Percentiles rank a stretch among this genome's conserved stretches.
These are phyloP conservation scores for Persicaria tinctoria DNA, from an alignment of 148 eudicot genomes.

Conservation along the genomic window DNA sequence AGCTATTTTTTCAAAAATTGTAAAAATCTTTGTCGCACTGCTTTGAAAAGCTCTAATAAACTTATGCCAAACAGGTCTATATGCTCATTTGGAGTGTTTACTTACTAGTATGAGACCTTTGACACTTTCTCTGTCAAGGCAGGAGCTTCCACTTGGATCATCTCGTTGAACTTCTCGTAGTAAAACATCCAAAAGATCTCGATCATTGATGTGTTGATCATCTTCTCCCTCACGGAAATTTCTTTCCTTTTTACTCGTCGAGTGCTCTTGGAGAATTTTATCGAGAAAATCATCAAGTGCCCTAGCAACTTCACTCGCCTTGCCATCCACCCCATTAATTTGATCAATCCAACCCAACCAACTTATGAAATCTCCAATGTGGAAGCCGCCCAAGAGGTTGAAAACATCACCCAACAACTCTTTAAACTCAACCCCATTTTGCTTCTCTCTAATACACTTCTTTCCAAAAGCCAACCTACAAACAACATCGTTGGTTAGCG, in stretches of 20 bases:
- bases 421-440: not conserved
- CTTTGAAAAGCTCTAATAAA: no score
- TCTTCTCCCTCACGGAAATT: not conserved
- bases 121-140: not conserved
- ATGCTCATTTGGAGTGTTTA: not conserved
- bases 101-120: constrained; percentile 19
- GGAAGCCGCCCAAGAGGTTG: not conserved
- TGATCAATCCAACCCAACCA: constrained; percentile 7
- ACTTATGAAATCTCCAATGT: constrained; percentile 5
- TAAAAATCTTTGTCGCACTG: no score
- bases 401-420: not conserved
- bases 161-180: constrained; percentile 12
- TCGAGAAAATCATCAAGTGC: not conserved
- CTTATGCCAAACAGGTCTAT: no score
- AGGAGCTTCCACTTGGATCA: no score
- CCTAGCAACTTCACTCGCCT: not conserved
- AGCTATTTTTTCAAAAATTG: no score
- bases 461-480: constrained; percentile 2
- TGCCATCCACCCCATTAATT: no score
- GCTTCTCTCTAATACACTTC: not conserved
- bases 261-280: not conserved
- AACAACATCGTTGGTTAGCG: constrained; percentile 7
- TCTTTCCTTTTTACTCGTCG: not conserved
- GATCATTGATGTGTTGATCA: not conserved
- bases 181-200: constrained; percentile 13